Conservation (phyloP, 495 filamentous ascomycete species). For the Penicilliopsis zonata region DNA sequence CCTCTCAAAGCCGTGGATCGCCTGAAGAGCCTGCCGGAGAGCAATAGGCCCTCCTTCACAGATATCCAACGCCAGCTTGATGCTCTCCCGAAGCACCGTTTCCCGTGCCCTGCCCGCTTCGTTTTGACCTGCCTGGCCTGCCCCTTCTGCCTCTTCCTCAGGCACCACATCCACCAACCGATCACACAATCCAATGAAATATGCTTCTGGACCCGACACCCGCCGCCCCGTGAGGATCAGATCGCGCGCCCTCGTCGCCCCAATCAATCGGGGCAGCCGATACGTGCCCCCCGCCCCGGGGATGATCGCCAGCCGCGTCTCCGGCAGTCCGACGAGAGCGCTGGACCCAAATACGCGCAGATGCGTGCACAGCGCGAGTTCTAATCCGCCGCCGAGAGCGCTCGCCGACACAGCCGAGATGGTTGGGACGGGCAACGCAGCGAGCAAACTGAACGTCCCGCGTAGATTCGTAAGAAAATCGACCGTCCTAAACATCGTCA, state of each 20-base stretch:
- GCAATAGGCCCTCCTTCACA: conserved; percentile 81
- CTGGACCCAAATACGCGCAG: conserved; percentile 71
- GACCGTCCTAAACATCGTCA: conserved; percentile 41
- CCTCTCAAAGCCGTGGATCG: conserved; percentile 48
- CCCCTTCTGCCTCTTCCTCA: conserved; percentile 40
- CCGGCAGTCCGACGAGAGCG: conserved; percentile 69
- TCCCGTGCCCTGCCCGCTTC: too few relatives aligned
- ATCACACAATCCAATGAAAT: conserved; percentile 74
- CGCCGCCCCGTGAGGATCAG: conserved; percentile 76
- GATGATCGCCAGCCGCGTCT: conserved; percentile 84
- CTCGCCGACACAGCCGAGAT: conserved; percentile 69
- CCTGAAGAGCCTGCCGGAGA: conserved; percentile 56
- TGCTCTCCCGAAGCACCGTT: conserved; percentile 56
- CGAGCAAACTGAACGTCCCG: conserved; percentile 52
- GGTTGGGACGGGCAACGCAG: conserved; percentile 70
- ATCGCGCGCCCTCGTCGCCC: conserved; percentile 62
- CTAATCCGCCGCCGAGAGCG: conserved; percentile 85
- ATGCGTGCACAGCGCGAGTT: conserved; percentile 76
- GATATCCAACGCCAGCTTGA: conserved; percentile 68
- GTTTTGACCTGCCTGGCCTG: too few relatives aligned
- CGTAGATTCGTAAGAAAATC: conserved; percentile 69
- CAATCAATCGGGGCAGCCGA: conserved; percentile 67
- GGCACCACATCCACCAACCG: conserved; percentile 62
- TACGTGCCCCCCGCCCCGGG: conserved; percentile 91
- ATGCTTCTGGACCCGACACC: conserved; percentile 67